Evolutionary conservation across 257 asterid species (phyloP).

Genomic region (Rubia yunnanensis): DNA sequence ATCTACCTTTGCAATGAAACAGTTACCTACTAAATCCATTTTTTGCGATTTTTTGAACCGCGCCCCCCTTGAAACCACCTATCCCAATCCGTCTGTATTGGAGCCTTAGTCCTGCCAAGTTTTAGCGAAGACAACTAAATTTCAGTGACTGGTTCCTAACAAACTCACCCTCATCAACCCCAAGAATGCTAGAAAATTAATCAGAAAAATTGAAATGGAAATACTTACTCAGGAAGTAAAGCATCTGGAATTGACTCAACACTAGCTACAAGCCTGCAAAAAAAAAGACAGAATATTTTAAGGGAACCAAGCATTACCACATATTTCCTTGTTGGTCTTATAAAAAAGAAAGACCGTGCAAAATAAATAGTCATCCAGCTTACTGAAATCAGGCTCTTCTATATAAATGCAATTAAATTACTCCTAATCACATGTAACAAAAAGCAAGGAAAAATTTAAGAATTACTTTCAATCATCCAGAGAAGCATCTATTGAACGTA

Average conservation of each 20-base stretch:
- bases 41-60: conserved; percentile 51
- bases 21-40: conserved; percentile 42
- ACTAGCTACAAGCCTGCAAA: conserved; percentile 45
- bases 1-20: background rate
- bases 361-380: background rate
- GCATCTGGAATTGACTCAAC: conserved; percentile 66
- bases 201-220: background rate
- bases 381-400: background rate
- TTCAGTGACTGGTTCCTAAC: background rate
- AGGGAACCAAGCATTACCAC: background rate
- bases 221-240: conserved; percentile 61
- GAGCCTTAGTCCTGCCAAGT: conserved; percentile 59
- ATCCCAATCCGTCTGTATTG: conserved; percentile 62
- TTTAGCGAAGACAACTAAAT: background rate
- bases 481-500: background rate
- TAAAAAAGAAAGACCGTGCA: background rate
- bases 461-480: background rate
- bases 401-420: background rate
- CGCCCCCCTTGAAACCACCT: conserved; percentile 90
- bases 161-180: background rate
- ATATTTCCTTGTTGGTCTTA: background rate
- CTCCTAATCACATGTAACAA: background rate
- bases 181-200: background rate
- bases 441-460: background rate
- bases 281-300: background rate